phyloP scores from a whole-genome alignment of 768 basidiomycete species.

The Basidioascus undulatus region DNA sequence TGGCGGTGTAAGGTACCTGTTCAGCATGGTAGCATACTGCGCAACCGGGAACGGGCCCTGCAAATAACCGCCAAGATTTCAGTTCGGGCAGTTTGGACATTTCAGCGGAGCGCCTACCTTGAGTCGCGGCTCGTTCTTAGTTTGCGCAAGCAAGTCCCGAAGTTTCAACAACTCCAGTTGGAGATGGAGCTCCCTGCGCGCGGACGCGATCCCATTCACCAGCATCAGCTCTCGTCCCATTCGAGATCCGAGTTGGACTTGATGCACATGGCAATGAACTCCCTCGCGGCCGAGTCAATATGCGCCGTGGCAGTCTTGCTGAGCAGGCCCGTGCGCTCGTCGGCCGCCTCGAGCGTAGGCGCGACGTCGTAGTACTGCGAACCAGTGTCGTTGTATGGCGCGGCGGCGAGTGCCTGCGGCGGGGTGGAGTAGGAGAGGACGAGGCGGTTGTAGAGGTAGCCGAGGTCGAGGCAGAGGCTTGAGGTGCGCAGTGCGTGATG shows the following conservation, averaged over 20 bases:
- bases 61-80: no score
- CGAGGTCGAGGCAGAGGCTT: constrained; percentile 78
- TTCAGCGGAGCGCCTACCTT: no score
- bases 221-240: no score
- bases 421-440: constrained; percentile 65
- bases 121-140: constrained; percentile 75
- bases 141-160: constrained; percentile 60
- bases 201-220: no score
- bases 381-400: neutral
- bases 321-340: constrained; percentile 5
- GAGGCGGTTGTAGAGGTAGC: constrained; percentile 80
- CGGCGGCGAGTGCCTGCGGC: constrained; percentile 14
- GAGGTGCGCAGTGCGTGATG: neutral
- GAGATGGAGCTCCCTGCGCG: constrained; percentile 67
- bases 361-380: no score
- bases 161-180: constrained; percentile 39
- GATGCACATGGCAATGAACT: constrained; percentile 78
- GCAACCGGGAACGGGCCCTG: constrained; percentile 75
- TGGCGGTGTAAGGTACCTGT: no score
- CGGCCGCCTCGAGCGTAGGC: neutral
- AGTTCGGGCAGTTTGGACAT: no score
- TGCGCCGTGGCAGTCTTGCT: constrained; percentile 6
- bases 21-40: constrained; percentile 32
- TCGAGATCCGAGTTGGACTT: no score
- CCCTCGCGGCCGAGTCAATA: constrained; percentile 16